phyloP scores from a whole-genome alignment of 176 grass and related monocot species.

The Avena sativa region DNA sequence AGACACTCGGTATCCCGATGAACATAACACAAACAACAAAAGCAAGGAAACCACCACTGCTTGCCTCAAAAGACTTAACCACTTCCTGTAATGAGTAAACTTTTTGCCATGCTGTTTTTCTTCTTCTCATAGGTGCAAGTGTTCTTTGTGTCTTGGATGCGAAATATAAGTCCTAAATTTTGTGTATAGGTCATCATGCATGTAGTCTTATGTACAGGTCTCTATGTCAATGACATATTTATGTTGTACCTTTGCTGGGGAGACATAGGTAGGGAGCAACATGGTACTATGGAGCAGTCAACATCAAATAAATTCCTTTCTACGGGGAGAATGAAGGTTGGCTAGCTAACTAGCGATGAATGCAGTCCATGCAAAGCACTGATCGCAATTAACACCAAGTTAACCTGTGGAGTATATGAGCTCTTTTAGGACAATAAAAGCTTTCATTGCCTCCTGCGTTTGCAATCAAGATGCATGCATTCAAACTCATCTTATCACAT shows the following conservation, averaged over 20 bases:
- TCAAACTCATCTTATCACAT: too few species aligned
- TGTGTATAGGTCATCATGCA: not conserved
- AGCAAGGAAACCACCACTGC: not conserved
- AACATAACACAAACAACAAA: slow-evolving; percentile 44
- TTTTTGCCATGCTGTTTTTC: slow-evolving; percentile 7
- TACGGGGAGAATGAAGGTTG: slow-evolving; percentile 26
- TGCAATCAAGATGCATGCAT: too few species aligned
- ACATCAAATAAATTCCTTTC: slow-evolving; percentile 8
- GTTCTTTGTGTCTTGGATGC: not conserved
- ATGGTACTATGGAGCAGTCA: slow-evolving; percentile 20
- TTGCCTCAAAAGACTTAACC: slow-evolving; percentile 54
- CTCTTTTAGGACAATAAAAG: not conserved
- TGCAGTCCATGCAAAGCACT: slow-evolving; percentile 39
- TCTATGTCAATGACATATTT: slow-evolving; percentile 22
- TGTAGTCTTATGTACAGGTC: slow-evolving; percentile 17
- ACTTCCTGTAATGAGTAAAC: slow-evolving; percentile 39
- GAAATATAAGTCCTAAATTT: slow-evolving; percentile 12
- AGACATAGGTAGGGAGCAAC: slow-evolving; percentile 2
- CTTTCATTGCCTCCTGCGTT: too few species aligned
- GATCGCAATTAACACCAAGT: slow-evolving; percentile 33
- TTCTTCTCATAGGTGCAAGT: not conserved
- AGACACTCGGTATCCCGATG: not conserved
- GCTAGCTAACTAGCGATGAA: slow-evolving; percentile 34
- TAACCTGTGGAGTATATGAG: not conserved
- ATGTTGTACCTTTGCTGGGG: slow-evolving; percentile 23